A percentile compares a stretch with the other conserved stretches of the same genome.
phyloP scores from a whole-genome alignment of 306 rosid genomes.

The Phaseolus lunatus region DNA sequence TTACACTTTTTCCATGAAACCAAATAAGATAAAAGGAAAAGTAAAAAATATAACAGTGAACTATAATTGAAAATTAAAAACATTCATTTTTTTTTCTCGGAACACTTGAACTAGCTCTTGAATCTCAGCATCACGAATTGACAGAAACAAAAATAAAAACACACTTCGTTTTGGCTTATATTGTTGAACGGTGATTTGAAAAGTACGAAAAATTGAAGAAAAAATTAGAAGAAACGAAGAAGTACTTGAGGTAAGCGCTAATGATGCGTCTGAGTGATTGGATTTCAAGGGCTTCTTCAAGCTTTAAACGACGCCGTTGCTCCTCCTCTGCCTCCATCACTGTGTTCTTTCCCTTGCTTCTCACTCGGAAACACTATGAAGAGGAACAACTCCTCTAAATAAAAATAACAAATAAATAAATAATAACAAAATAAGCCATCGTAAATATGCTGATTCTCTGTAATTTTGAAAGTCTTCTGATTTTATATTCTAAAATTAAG shows the following conservation, averaged over 20 bases:
- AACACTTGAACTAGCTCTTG: background rate
- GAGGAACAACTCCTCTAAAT: too few relatives aligned
- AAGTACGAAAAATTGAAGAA: background rate
- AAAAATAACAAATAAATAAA: too few relatives aligned
- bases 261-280: conserved; percentile 89
- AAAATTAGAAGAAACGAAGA: background rate
- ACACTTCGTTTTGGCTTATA: background rate
- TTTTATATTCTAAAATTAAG: too few relatives aligned
- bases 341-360: too few relatives aligned
- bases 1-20: background rate
- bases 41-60: background rate
- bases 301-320: conserved; percentile 68
- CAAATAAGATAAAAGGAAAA: background rate
- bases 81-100: background rate
- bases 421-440: too few relatives aligned
- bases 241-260: conserved; percentile 91
- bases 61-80: background rate
- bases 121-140: background rate
- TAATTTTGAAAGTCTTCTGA: too few relatives aligned
- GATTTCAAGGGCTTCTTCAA: conserved; percentile 90
- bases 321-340: conserved; percentile 58
- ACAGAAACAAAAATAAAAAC: background rate
- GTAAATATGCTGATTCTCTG: too few relatives aligned
- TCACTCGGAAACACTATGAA: too few relatives aligned
- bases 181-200: background rate